Evolutionary conservation across 2,329 filamentous ascomycete genomes (phyloP).

Genomic region (Hypoxylon sp.): DNA sequence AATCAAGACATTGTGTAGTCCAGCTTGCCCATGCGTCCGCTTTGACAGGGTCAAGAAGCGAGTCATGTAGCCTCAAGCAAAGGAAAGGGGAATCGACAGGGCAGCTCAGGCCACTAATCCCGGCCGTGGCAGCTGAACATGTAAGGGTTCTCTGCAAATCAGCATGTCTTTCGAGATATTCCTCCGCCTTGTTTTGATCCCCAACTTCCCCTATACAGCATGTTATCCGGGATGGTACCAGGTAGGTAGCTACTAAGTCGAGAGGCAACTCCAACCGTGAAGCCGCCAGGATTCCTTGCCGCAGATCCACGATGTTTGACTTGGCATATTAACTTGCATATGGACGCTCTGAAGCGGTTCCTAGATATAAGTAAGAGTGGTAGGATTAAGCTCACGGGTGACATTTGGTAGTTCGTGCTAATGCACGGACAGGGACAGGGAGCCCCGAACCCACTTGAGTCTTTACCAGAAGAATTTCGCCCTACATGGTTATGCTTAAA

Average conservation of each 20-base stretch:
- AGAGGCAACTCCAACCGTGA: background rate
- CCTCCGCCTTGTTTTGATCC: background rate
- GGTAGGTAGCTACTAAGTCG: too few species aligned
- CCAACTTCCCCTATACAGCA: background rate
- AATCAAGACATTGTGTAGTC: background rate
- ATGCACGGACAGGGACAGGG: too few species aligned
- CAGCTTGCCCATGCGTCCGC: background rate
- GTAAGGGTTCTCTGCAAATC: background rate
- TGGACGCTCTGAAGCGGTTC: too few species aligned
- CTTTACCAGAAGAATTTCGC: too few species aligned
- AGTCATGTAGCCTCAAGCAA: background rate
- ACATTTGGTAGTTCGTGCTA: too few species aligned
- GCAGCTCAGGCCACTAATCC: slow-evolving; percentile 1
- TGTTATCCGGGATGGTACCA: background rate
- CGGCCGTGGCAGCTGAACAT: background rate
- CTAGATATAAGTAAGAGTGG: too few species aligned
- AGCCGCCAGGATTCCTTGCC: background rate
- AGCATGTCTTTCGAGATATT: background rate
- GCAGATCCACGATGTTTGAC: background rate
- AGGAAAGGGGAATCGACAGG: background rate
- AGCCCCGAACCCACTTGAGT: too few species aligned
- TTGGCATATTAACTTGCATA: too few species aligned
- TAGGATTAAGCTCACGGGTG: too few species aligned
- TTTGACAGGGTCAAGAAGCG: slow-evolving; percentile 1
- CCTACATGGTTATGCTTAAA: too few species aligned